Base-by-base conservation (phyloP, 768 basidiomycete species). In the Cystofilobasidium ferigula region DNA sequence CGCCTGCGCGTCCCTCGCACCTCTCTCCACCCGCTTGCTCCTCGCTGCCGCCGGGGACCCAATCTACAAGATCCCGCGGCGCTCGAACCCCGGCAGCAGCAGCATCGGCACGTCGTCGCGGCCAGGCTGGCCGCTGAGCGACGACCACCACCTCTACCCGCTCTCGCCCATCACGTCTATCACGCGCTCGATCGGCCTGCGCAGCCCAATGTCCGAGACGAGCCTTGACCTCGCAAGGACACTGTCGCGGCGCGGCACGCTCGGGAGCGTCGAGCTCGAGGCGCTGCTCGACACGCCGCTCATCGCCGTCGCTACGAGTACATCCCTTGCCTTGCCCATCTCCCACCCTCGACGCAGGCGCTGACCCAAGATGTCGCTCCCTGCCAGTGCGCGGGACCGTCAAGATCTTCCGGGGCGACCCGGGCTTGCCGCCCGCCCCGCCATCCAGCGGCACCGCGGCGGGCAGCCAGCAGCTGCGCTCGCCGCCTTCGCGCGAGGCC, bases 1-100 rank as follows among this genome's bases (percentile, higher is more conserved):
- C 30, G 26, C 51, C 13, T 69, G 69, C 24, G 73, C 73, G 18
- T 20, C 69, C 1, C 72, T 73, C 42, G 71, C 73, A 3, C 73
- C 73, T 0, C 53, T 67, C 5, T 14, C 45, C 13, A 69, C 71
- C 0, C 68, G 69, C 18, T 10, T 40, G 6, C 64, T 64, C 47
- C 68, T 73, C 32, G 68, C 71, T 2, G 26, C 45, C 14, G 63
- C 70, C 2, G 64, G 51, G 42, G 73, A 73, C 63, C 70, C 69
- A 6, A 64, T 64, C 63, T 64, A 64, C 57, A 24, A 40, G 35
- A 13, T 35, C 38, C 57, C 38, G 30, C 34, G 36, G 8, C 24
- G 57, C 24, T 34, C 30, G n/a, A n/a, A 22, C 14, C 3, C 13
- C 14, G 58, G 22, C 38, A 12, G 10, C 8, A 5, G 5, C 45